These are phyloP conservation scores for Baorangia bicolor DNA, from an alignment of 768 basidiomycete species.

Conservation along the genomic window DNA sequence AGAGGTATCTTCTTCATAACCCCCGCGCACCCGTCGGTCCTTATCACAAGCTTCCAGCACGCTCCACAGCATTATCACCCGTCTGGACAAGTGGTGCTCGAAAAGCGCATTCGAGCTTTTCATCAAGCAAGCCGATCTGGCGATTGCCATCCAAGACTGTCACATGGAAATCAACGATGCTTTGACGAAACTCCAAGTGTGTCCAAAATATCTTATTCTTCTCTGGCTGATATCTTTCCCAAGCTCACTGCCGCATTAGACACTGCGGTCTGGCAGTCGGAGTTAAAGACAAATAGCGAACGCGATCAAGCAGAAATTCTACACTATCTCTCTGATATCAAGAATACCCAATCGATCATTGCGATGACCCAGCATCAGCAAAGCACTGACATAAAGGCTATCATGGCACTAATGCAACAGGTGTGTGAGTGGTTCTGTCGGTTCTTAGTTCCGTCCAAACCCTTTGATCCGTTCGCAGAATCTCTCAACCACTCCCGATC, in stretches of 20 bases:
- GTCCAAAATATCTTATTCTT: not conserved
- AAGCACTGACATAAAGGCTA: slow-evolving; percentile 35
- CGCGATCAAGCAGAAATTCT: slow-evolving; percentile 46
- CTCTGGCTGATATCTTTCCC: slow-evolving; percentile 3
- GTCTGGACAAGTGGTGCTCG: slow-evolving; percentile 46
- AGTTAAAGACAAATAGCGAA: slow-evolving; percentile 38
- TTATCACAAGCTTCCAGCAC: slow-evolving; percentile 23
- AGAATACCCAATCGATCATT: slow-evolving; percentile 39
- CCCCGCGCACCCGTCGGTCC: not conserved
- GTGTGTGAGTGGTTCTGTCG: slow-evolving; percentile 24
- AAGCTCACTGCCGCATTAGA: slow-evolving; percentile 48
- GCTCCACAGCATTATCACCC: slow-evolving; percentile 36
- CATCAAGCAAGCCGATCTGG: slow-evolving; percentile 44
- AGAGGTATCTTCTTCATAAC: slow-evolving; percentile 25
- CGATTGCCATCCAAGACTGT: slow-evolving; percentile 44
- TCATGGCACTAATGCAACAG: slow-evolving; percentile 53
- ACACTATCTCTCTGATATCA: slow-evolving; percentile 43
- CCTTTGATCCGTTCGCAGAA: slow-evolving; percentile 24
- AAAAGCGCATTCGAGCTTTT: slow-evolving; percentile 42
- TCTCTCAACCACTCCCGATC: slow-evolving; percentile 15
- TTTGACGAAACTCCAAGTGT: slow-evolving; percentile 47
- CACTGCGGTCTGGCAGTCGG: slow-evolving; percentile 48
- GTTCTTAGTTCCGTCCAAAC: not conserved
- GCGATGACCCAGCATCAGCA: slow-evolving; percentile 34
- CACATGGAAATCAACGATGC: slow-evolving; percentile 47